Base-by-base conservation (phyloP, 2,329 filamentous ascomycete species). In the Claviceps lovelessii region DNA sequence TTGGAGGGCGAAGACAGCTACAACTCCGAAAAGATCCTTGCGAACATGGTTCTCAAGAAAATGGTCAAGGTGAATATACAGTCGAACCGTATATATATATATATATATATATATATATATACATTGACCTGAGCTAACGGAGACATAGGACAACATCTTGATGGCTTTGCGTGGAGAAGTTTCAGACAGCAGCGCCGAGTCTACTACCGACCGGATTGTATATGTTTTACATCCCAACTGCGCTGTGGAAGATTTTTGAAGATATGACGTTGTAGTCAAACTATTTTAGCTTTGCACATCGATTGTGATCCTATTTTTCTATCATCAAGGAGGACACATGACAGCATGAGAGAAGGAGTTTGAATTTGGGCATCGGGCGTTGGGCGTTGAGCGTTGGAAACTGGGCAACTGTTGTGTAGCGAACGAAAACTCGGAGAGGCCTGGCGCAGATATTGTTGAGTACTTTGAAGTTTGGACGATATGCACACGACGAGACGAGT, bases 201-300 rank as follows among this genome's bases (percentile, higher is more conserved):
- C 72, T 17, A 63, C 70, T 11, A 56, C 62, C 1, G 60, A 62
- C 1, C 54, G 62, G 17, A 75, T 86, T 5, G 79, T 93, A 53
- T 98, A 96, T 67, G 86, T 96, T 31, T 67, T 98, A 61, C 93
- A 98, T 72, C 93, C 93, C 56, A 97, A 97, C 72, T 95, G 88
- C 66, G 88, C 87, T 0, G 77, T 94, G 10, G 90, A 95, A 59
- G 79, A 82, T 58, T 68, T 70, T 49, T 77, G 63, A 65, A 49
- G 19, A 37, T 9, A 8, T 5, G 10, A 33, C 50, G 5, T 52
- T 13, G 15, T 8, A 10, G 15, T 31, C 17, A 17, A 9, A 9
- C 29, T 2, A 19, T 8, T 51, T 51, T 35, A 10, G 9, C 37
- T 28, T 15, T 29, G 17, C 39, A 41, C 5, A 41, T n/a, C 5